Evolutionary conservation across 2,329 filamentous ascomycete genomes (phyloP).

Genomic region (Blastomyces emzantsi): DNA sequence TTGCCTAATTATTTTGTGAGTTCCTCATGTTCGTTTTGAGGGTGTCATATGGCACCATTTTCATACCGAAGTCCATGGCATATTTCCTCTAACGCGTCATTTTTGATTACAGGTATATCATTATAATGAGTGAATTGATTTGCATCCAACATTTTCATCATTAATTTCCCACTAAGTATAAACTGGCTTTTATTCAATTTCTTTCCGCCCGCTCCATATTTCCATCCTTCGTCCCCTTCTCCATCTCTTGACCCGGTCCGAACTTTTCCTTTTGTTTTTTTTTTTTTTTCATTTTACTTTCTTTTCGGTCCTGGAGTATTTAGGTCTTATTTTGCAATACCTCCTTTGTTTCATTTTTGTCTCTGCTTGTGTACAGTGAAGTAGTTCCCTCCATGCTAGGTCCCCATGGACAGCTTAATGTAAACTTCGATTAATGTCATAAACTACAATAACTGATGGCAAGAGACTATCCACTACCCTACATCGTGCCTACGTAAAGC

Average conservation of each 20-base stretch:
- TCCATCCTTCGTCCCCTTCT: neutral
- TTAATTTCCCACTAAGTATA: neutral
- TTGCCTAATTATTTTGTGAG: conserved; percentile 92
- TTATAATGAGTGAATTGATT: conserved; percentile 63
- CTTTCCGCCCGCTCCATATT: neutral
- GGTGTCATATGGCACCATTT: neutral
- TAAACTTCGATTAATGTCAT: no score
- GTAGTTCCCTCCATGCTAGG: no score
- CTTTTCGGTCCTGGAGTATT: neutral
- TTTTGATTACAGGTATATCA: conserved; percentile 61
- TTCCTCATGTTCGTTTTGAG: conserved; percentile 13
- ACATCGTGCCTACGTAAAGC: neutral
- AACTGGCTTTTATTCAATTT: neutral
- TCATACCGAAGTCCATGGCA: neutral
- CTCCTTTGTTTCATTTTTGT: neutral
- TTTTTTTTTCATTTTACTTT: neutral
- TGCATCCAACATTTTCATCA: neutral
- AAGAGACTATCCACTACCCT: neutral
- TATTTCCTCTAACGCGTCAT: conserved; percentile 9
- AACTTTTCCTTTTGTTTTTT: neutral
- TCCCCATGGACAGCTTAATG: no score
- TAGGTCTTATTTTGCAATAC: neutral
- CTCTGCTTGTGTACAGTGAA: neutral
- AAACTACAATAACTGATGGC: neutral
- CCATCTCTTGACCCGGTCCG: neutral